Conservation (phyloP, 73 alveolate species). For the Symbiodinium natans region DNA sequence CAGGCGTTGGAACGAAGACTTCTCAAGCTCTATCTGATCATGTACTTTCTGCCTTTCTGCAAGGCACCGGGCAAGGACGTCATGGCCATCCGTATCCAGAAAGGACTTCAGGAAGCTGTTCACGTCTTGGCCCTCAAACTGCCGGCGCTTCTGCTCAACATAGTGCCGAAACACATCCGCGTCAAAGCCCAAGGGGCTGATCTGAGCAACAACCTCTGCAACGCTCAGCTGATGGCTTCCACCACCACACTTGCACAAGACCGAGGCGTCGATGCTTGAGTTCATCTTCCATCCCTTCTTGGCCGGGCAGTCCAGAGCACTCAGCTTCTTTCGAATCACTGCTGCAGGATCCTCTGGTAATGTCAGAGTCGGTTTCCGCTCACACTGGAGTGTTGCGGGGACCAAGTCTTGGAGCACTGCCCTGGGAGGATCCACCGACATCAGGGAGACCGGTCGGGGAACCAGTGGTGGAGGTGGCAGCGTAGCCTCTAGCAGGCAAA, state of each 20-base stretch:
- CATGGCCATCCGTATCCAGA: neutral
- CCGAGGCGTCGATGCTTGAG: neutral
- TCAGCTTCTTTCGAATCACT: neutral
- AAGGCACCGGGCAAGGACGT: too few relatives aligned
- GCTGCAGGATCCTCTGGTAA: neutral
- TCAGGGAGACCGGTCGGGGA: neutral
- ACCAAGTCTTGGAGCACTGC: too few relatives aligned
- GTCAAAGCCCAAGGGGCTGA: neutral
- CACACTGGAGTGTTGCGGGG: neutral
- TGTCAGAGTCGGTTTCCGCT: neutral
- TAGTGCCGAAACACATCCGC: neutral
- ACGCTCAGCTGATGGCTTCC: conserved; percentile 39
- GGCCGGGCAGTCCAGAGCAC: conserved; percentile 57
- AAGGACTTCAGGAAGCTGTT: neutral
- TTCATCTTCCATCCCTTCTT: conserved; percentile 49
- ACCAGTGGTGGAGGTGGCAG: neutral
- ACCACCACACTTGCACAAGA: conserved; percentile 60
- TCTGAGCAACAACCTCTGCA: neutral
- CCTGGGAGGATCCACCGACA: neutral
- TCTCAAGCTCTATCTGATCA: neutral
- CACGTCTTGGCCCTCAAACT: conserved; percentile 7
- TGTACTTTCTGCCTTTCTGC: neutral
- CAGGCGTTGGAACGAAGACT: neutral
- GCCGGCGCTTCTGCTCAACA: neutral
- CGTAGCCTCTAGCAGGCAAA: neutral